Base-by-base conservation (phyloP, 192 early-diverging fungal genomes). In the Coemansia sp. region DNA sequence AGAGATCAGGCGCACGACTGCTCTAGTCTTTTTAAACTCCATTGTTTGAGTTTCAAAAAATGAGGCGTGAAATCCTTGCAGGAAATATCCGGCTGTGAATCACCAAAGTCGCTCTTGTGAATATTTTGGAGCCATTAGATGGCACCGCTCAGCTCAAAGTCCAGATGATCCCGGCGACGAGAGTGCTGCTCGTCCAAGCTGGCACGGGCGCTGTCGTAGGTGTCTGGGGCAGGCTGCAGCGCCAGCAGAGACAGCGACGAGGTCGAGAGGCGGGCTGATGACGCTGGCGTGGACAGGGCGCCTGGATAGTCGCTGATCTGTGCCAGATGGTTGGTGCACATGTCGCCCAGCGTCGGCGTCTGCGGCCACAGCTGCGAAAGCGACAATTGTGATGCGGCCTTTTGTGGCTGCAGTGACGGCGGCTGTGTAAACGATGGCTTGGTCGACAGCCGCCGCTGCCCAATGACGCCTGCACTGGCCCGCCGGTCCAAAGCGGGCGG, bases 401-500 rank as follows among this genome's bases (percentile, higher is more conserved):
- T 79, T 22, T 70, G 76, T 38, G 71, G 61, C 47, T 54, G 54
- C 12, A n/a, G 14, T 22, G 19, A 7, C 19, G 56, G 63, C 54
- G 62, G 70, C 38, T 72, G 71, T 5, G 55, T 57, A 43, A 81
- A 74, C 16, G 77, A 80, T 1, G 71, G 59, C 53, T 80, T 80
- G 35, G 52, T 63, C 10, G 78, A 81, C 35, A 81, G 78, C 16
- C 73, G 65, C 52, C 72, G 78, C 73, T 81, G 72, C 11, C 78
- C 78, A 60, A 81, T 81, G 45, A 81, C 78, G 22, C 78, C 78
- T 12, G 66, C 78, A 26, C 78, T 81, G 10, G 78, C 72, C 1
- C 78, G 64, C 24, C 78, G 57, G 32, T 81, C 73, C 16, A 81
- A 68, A 22, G 56, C 37, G 7, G 68, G 67, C 45, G 55, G 64